Percentiles rank a stretch among this genome's conserved stretches.
Conservation (phyloP, 306 rosid species). For the Corylus avellana region DNA sequence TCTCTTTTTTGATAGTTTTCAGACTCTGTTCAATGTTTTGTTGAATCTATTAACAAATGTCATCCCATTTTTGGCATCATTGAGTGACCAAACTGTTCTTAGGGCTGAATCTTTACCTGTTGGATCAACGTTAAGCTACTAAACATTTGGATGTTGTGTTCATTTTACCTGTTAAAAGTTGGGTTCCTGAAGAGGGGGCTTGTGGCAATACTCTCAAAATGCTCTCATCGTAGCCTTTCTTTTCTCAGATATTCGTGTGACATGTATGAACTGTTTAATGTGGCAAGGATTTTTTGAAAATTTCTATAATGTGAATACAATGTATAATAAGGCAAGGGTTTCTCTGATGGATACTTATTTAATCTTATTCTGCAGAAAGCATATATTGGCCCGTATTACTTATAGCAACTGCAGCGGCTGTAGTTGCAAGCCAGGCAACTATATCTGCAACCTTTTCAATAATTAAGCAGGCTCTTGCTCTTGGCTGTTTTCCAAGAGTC, state of each 20-base stretch:
- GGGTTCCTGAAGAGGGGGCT: background rate
- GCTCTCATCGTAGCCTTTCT: background rate
- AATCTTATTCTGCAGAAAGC: slow-evolving; percentile 41
- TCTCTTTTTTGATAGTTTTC: background rate
- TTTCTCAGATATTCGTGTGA: background rate
- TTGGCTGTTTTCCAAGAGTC: slow-evolving; percentile 95
- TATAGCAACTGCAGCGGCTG: slow-evolving; percentile 89
- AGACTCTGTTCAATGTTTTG: background rate
- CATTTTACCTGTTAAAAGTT: background rate
- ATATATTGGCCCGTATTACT: slow-evolving; percentile 91
- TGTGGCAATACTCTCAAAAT: background rate
- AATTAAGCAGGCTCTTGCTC: slow-evolving; percentile 95
- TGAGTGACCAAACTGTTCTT: background rate
- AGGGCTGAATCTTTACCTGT: background rate
- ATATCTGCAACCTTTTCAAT: slow-evolving; percentile 86
- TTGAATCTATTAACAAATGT: background rate
- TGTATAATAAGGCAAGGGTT: slow-evolving; percentile 9
- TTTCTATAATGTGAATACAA: slow-evolving; percentile 4
- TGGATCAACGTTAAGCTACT: background rate
- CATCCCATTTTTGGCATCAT: background rate
- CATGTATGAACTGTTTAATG: background rate
- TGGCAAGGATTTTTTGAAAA: background rate
- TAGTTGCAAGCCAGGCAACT: slow-evolving; percentile 96
- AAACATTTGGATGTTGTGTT: background rate
- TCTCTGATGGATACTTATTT: slow-evolving; percentile 31